Percentiles rank a stretch among this genome's conserved stretches.
phyloP scores from a whole-genome alignment of 257 asterid genomes.

The Gentiana dahurica region DNA sequence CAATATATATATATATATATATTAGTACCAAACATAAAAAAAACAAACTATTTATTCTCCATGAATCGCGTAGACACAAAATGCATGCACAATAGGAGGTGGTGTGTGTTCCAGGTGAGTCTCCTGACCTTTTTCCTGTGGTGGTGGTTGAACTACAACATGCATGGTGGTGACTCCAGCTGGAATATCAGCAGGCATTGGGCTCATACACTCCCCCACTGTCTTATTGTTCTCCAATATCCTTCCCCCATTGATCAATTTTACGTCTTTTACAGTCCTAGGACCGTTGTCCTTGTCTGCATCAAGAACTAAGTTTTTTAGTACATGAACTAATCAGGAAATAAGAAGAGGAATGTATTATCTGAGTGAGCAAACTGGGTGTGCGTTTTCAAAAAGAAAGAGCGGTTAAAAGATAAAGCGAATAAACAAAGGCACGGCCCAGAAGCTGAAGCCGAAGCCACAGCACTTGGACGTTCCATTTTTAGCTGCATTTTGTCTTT shows the following conservation, averaged over 20 bases:
- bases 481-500: too few relatives aligned
- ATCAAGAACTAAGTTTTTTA: too few relatives aligned
- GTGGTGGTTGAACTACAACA: slow-evolving; percentile 71
- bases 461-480: too few relatives aligned
- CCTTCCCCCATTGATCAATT: slow-evolving; percentile 76
- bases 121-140: slow-evolving; percentile 43
- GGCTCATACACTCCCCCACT: slow-evolving; percentile 69
- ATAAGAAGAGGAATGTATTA: too few relatives aligned
- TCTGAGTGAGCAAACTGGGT: too few relatives aligned
- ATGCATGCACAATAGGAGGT: too few relatives aligned
- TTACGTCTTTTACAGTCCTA: slow-evolving; percentile 60
- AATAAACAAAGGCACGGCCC: background rate
- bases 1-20: background rate
- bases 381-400: too few relatives aligned
- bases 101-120: background rate
- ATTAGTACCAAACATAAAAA: background rate
- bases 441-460: too few relatives aligned
- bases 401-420: too few relatives aligned
- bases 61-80: background rate
- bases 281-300: slow-evolving; percentile 74
- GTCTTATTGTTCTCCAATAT: slow-evolving; percentile 73
- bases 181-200: slow-evolving; percentile 52
- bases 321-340: too few relatives aligned
- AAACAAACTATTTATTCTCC: background rate
- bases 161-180: slow-evolving; percentile 88